phyloP scores from a whole-genome alignment of 495 filamentous ascomycete genomes.

The Penicillium desertorum region DNA sequence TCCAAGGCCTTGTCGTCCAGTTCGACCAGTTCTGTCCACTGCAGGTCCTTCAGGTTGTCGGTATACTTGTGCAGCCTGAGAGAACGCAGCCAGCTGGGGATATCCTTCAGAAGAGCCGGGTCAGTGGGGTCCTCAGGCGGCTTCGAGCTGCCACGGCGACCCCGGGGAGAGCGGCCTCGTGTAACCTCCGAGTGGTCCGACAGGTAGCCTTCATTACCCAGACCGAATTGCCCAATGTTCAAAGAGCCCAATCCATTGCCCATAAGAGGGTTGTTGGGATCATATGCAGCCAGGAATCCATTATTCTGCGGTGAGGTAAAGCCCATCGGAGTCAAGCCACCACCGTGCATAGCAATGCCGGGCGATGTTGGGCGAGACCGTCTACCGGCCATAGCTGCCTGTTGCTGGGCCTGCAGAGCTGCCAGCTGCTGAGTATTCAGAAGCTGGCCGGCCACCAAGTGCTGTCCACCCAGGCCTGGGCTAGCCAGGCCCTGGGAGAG shows the following conservation, averaged over 20 bases:
- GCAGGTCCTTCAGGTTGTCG: conserved; percentile 93
- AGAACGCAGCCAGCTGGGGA: conserved; percentile 93
- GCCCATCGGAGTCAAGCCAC: conserved; percentile 56
- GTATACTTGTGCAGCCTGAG: conserved; percentile 97
- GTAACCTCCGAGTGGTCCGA: conserved; percentile 91
- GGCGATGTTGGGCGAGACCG: conserved; percentile 93
- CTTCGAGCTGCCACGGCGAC: conserved; percentile 91
- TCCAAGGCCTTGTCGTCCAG: conserved; percentile 93
- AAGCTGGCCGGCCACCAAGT: conserved; percentile 84
- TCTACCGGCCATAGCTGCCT: conserved; percentile 70
- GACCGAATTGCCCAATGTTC: conserved; percentile 72
- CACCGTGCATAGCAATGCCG: conserved; percentile 77
- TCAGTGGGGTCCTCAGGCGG: conserved; percentile 98
- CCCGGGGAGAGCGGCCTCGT: conserved; percentile 88
- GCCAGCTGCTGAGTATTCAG: conserved; percentile 81
- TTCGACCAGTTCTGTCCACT: conserved; percentile 91
- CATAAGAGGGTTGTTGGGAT: conserved; percentile 69
- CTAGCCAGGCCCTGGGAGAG: conserved; percentile 54
- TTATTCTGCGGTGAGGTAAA: conserved; percentile 94
- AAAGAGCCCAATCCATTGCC: conserved; percentile 71
- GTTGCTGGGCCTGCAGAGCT: conserved; percentile 81
- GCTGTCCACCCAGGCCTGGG: conserved; percentile 58
- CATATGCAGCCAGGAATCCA: conserved; percentile 89
- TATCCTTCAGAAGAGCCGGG: conserved; percentile 85
- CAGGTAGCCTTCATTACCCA: conserved; percentile 80